phyloP scores from a whole-genome alignment of 495 filamentous ascomycete genomes.

The Glonium stellatum region DNA sequence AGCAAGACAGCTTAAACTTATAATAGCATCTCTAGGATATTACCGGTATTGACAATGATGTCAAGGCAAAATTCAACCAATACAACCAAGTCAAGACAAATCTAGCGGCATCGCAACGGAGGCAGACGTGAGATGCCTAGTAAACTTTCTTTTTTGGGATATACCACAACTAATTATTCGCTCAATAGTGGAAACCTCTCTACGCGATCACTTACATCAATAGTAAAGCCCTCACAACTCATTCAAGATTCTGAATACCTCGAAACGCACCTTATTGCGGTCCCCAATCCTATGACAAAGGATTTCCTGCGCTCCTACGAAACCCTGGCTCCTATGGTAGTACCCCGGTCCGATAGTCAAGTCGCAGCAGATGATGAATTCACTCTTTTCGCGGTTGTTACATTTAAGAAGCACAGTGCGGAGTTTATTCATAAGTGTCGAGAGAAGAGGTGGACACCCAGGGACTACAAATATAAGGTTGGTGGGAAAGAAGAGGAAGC shows the following conservation, averaged over 20 bases:
- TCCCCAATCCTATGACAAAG: slow-evolving; percentile 68
- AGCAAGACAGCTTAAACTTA: neutral
- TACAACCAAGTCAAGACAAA: slow-evolving; percentile 85
- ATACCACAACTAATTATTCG: neutral
- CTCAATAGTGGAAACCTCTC: slow-evolving; percentile 75
- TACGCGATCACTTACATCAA: slow-evolving; percentile 81
- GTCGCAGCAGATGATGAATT: slow-evolving; percentile 82
- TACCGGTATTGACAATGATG: slow-evolving; percentile 81
- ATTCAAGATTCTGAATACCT: slow-evolving; percentile 92
- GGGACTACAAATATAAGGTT: slow-evolving; percentile 88
- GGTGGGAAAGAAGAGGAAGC: slow-evolving; percentile 82
- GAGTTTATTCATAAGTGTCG: slow-evolving; percentile 87
- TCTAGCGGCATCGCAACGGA: slow-evolving; percentile 70
- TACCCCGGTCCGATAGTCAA: slow-evolving; percentile 74
- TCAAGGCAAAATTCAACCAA: slow-evolving; percentile 84
- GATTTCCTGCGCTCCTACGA: slow-evolving; percentile 89
- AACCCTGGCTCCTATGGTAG: slow-evolving; percentile 74
- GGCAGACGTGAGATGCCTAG: slow-evolving; percentile 59
- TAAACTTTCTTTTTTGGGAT: slow-evolving; percentile 3
- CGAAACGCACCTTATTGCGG: slow-evolving; percentile 86
- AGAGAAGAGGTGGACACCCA: slow-evolving; percentile 86
- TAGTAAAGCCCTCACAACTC: slow-evolving; percentile 70
- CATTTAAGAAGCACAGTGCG: slow-evolving; percentile 79
- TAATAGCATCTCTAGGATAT: slow-evolving; percentile 54
- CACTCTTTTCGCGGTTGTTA: slow-evolving; percentile 76